These are phyloP conservation scores for Apophysomyces trapeziformis DNA, from an alignment of 371 early-diverging fungal species.

Conservation along the genomic window DNA sequence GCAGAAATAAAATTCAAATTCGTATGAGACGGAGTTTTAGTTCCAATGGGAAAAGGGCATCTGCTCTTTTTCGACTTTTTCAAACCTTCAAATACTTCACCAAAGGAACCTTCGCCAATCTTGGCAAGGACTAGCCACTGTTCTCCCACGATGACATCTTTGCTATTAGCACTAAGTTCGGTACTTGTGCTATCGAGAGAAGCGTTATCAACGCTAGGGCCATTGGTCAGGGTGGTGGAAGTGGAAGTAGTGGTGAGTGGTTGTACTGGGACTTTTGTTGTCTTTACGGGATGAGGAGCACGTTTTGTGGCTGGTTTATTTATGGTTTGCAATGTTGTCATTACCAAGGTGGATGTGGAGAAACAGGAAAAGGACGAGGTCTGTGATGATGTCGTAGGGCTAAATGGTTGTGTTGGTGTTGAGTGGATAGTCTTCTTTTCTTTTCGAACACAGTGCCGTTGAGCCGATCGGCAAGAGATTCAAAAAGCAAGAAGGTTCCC, in stretches of 20 bases:
- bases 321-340: constrained; percentile 24
- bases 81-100: constrained; percentile 66
- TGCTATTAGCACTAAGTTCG: constrained; percentile 25
- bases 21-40: neutral
- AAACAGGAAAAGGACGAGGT: constrained; percentile 1
- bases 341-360: constrained; percentile 10
- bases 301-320: constrained; percentile 13
- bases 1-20: neutral
- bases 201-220: neutral
- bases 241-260: neutral
- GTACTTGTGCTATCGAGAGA: constrained; percentile 33
- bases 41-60: neutral
- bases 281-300: constrained; percentile 19
- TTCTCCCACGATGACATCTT: constrained; percentile 55
- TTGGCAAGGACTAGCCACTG: constrained; percentile 62
- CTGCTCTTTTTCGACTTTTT: neutral
- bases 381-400: constrained; percentile 4
- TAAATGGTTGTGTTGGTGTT: neutral
- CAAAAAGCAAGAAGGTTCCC: constrained; percentile 15
- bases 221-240: constrained; percentile 3
- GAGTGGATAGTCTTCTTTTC: constrained; percentile 11
- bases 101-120: constrained; percentile 69
- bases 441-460: constrained; percentile 21
- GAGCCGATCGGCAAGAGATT: constrained; percentile 18
- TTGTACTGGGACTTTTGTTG: neutral